Percentiles rank a stretch among this genome's conserved stretches.
Evolutionary conservation across 108 stramenopile species (phyloP).

Genomic region (Epipyxis sp.): DNA sequence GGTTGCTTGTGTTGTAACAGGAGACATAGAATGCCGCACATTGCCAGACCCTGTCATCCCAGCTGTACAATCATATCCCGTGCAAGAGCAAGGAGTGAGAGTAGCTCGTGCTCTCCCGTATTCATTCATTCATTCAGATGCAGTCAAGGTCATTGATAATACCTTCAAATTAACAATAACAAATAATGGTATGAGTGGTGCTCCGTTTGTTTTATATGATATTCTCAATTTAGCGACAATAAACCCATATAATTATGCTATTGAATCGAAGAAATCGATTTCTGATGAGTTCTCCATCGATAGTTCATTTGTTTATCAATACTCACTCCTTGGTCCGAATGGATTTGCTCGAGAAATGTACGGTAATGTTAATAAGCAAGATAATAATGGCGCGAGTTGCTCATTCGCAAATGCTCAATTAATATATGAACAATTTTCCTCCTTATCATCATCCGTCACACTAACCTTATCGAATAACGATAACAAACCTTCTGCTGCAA

Average conservation of each 20-base stretch:
- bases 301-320: neutral
- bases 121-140: neutral
- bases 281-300: neutral
- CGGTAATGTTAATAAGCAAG: neutral
- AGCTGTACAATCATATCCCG: neutral
- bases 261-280: no score
- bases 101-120: neutral
- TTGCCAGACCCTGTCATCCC: neutral
- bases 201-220: neutral
- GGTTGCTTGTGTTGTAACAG: no score
- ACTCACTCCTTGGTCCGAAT: neutral
- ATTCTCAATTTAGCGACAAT: neutral
- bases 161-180: neutral
- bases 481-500: neutral
- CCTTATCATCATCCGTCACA: neutral
- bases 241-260: neutral
- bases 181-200: neutral
- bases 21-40: neutral
- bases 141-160: neutral
- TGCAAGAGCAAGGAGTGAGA: neutral
- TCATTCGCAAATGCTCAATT: neutral
- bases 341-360: neutral
- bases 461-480: neutral
- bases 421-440: neutral
- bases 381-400: neutral